These are phyloP conservation scores for Picochlorum sp. DNA, from an alignment of 139 green algal species.

Conservation along the genomic window DNA sequence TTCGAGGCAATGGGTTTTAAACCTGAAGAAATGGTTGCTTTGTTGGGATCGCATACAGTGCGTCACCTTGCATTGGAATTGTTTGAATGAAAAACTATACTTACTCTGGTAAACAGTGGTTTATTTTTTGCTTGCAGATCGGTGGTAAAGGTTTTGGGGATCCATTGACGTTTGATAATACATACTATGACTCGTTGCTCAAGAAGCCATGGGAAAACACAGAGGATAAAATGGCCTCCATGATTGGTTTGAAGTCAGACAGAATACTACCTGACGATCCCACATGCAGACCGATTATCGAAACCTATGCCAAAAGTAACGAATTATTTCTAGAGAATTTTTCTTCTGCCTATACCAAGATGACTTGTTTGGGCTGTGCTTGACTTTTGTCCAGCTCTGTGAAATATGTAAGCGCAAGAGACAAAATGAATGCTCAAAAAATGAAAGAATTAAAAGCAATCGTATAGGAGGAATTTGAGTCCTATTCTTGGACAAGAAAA, in stretches of 20 bases:
- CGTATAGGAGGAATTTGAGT: no score
- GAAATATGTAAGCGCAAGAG: no score
- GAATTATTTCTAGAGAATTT: constrained; percentile 76
- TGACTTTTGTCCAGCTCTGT: no score
- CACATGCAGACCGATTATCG: constrained; percentile 27
- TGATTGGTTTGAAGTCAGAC: constrained; percentile 69
- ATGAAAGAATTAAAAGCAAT: no score
- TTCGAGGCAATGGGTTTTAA: constrained; percentile 60
- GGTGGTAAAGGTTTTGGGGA: constrained; percentile 87
- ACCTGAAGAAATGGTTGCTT: constrained; percentile 52
- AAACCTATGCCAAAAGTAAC: constrained; percentile 66
- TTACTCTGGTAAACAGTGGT: constrained; percentile 4
- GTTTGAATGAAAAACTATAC: constrained; percentile 14
- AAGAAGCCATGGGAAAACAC: constrained; percentile 50
- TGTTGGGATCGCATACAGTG: constrained; percentile 62
- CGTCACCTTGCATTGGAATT: no score
- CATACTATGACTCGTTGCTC: constrained; percentile 75
- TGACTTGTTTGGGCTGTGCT: constrained; percentile 23
- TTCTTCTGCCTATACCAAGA: constrained; percentile 38
- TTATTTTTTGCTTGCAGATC: no score
- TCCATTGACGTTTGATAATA: constrained; percentile 81
- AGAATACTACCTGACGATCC: constrained; percentile 68
- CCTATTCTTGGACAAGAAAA: no score
- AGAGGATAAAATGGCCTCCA: constrained; percentile 15
- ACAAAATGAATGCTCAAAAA: no score